Percentiles rank a stretch among this genome's conserved stretches.
phyloP scores from a whole-genome alignment of 1,284 basidiomycete species.

The Boletus mariae region DNA sequence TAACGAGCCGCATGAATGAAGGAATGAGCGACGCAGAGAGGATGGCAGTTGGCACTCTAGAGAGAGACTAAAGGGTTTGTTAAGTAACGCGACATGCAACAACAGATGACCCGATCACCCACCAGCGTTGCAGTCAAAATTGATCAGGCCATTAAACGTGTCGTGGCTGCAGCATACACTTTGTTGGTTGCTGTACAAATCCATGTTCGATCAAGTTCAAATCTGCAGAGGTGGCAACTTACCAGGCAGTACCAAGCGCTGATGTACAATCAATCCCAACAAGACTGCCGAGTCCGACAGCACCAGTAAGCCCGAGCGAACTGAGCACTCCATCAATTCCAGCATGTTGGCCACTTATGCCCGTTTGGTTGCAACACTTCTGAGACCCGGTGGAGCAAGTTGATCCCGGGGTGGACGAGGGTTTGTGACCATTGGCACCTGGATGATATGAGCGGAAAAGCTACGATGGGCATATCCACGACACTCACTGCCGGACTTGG shows the following conservation, averaged over 20 bases:
- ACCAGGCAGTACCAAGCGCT: conserved; percentile 33
- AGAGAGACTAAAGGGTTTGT: conserved; percentile 29
- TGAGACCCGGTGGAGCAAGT: conserved; percentile 37
- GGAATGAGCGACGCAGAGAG: conserved; percentile 14
- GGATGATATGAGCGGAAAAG: neutral
- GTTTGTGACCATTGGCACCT: conserved; percentile 29
- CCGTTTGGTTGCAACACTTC: conserved; percentile 41
- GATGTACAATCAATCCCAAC: neutral
- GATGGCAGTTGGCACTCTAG: conserved; percentile 14
- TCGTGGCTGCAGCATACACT: conserved; percentile 46
- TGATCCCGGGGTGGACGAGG: conserved; percentile 24
- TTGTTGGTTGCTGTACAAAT: conserved; percentile 33
- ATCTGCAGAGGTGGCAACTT: neutral
- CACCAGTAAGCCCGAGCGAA: neutral
- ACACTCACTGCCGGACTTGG: conserved; percentile 19
- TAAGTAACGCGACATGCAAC: neutral
- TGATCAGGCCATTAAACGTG: conserved; percentile 40
- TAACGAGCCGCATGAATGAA: conserved; percentile 4
- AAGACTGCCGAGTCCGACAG: neutral
- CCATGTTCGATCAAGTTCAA: neutral
- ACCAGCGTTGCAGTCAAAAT: conserved; percentile 44
- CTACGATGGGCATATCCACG: neutral
- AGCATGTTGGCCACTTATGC: conserved; percentile 2
- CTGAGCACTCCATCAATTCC: neutral
- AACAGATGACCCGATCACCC: conserved; percentile 18